phyloP scores from a whole-genome alignment of 495 filamentous ascomycete species.

The Corynascus novoguineensis region DNA sequence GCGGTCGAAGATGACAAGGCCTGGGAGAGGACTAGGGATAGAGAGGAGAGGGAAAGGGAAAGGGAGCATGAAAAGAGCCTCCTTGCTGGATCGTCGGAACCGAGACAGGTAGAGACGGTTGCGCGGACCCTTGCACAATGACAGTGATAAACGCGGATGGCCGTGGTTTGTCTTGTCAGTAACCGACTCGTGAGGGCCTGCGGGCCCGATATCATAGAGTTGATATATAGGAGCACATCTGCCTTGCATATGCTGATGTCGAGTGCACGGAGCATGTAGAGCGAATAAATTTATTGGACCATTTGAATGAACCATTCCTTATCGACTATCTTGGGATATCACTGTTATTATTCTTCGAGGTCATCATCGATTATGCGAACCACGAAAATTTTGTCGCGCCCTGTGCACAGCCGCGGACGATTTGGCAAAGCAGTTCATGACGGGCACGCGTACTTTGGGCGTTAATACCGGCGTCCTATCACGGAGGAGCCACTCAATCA shows the following conservation, averaged over 20 bases:
- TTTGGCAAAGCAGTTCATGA: background rate
- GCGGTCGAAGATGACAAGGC: slow-evolving; percentile 2
- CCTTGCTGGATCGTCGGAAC: background rate
- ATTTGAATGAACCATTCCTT: background rate
- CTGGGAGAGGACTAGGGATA: slow-evolving; percentile 21
- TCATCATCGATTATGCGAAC: too few species aligned
- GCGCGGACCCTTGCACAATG: background rate
- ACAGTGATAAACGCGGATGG: background rate
- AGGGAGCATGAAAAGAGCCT: slow-evolving; percentile 5
- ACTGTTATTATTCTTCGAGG: background rate
- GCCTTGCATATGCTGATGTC: background rate
- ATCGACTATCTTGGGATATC: background rate
- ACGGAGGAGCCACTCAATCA: background rate
- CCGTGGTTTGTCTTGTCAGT: too few species aligned
- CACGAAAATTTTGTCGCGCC: too few species aligned
- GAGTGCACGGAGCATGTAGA: background rate
- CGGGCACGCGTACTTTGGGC: background rate
- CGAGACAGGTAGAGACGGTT: slow-evolving; percentile 1
- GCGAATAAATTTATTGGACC: background rate
- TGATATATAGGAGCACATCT: background rate
- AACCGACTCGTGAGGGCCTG: background rate
- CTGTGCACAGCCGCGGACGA: too few species aligned
- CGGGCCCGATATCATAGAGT: background rate
- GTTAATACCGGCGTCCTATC: background rate
- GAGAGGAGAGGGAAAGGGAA: slow-evolving; percentile 30